phyloP scores from a whole-genome alignment of 495 filamentous ascomycete genomes.

The Pseudoneurospora amorphoporcata region DNA sequence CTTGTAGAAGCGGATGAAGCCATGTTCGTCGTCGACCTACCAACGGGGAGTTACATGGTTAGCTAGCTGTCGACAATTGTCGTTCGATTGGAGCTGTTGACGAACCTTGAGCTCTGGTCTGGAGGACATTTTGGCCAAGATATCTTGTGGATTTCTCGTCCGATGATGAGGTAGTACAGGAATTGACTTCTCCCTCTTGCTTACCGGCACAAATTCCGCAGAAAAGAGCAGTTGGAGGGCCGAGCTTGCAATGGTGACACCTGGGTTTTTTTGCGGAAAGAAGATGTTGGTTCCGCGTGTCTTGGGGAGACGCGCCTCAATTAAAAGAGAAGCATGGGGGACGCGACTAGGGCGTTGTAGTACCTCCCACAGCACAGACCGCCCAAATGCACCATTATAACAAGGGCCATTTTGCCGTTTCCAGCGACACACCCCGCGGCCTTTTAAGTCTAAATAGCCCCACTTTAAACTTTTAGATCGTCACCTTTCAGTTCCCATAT shows the following conservation, averaged over 20 bases:
- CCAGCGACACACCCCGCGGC: neutral
- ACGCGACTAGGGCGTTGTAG: conserved; percentile 10
- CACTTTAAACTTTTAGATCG: neutral
- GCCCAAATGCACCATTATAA: neutral
- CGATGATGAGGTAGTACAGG: neutral
- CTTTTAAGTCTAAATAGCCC: neutral
- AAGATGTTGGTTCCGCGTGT: neutral
- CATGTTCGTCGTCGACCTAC: conserved; percentile 89
- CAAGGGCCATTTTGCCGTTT: neutral
- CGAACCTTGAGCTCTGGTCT: conserved; percentile 80
- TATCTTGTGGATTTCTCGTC: neutral
- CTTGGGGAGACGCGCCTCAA: conserved; percentile 19
- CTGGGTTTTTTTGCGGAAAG: neutral
- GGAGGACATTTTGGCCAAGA: conserved; percentile 58
- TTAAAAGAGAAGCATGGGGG: conserved; percentile 8
- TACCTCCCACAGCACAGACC: neutral
- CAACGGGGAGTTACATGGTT: neutral
- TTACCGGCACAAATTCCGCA: neutral
- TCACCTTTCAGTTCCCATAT: neutral
- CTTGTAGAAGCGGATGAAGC: conserved; percentile 92
- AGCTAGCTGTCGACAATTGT: conserved; percentile 1
- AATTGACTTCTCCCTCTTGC: neutral
- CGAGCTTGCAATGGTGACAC: neutral
- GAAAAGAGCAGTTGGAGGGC: neutral
- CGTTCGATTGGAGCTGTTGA: neutral